Base-by-base conservation (phyloP, 345 rosid genomes). In the Lepidium didymum region DNA sequence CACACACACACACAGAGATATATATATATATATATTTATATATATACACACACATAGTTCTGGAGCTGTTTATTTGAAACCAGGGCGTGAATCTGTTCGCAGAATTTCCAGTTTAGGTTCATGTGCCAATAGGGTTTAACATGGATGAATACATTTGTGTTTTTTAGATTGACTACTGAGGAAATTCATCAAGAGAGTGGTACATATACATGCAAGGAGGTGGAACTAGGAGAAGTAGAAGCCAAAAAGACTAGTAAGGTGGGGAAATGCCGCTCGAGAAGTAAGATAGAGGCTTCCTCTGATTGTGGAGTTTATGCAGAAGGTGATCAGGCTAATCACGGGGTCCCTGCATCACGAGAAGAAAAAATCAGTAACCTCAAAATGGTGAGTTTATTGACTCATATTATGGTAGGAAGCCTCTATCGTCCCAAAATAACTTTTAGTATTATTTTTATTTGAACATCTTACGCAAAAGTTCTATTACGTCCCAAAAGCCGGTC, bases 291-390 rank as follows among this genome's bases (percentile, higher is more conserved):
- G 45, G 79, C 75, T 13, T 78, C 86, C 50, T 74, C 82, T 62
- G 98, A 93, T 47, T 84, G 68, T 73, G 97, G 90, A 69, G 87
- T 70, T 63, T 97, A 89, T 72, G 89, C 65, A 1, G 99, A 89
- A 52, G 83, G 84, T 54, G 99, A 91, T 64, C 96, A 78, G 73
- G 79, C 78, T 59, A 76, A 81, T 64, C 97, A 83, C 68, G 91
- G 84, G 3, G 74, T 82, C 75, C 40, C 84, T 49, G 84, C 89
- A 1, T 83, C 89, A 23, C 92, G 95, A 10, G 99, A 94, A 69
- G 99, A 94, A 82, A 94, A 87, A 84, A 86, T 94, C 52, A 91
- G 95, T 89, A 94, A 88, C 80, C 96, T 94, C 56, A 94, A 91
- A 80, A 94, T 92, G 18, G 99, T 89, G 58, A 81, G 97, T 79